phyloP scores from a whole-genome alignment of 768 basidiomycete genomes.

The Mycena galopus region DNA sequence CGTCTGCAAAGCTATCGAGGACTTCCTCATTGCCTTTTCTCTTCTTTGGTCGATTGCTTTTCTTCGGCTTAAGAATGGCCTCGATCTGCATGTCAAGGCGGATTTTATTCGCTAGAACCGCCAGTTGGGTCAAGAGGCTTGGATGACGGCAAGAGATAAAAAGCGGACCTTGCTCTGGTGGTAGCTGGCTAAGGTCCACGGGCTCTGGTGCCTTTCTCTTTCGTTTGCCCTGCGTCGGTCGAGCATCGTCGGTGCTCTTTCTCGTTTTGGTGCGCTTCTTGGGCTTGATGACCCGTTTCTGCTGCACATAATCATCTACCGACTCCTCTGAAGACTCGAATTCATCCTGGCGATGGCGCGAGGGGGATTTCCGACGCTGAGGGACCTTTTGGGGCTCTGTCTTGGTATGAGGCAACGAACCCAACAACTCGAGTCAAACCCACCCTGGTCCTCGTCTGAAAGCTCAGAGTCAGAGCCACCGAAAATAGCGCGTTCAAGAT shows the following conservation, averaged over 20 bases:
- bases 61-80: conserved; percentile 87
- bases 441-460: conserved; percentile 79
- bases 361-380: conserved; percentile 50
- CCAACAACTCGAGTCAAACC: background rate
- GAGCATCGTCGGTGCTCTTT: conserved; percentile 41
- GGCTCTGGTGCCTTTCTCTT: conserved; percentile 74
- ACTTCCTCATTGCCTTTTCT: conserved; percentile 84
- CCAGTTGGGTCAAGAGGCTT: conserved; percentile 6
- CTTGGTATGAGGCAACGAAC: conserved; percentile 13
- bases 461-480: conserved; percentile 89
- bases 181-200: conserved; percentile 75
- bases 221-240: conserved; percentile 58
- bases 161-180: conserved; percentile 80
- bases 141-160: background rate
- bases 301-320: conserved; percentile 66
- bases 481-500: conserved; percentile 81
- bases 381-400: conserved; percentile 58
- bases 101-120: conserved; percentile 73
- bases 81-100: conserved; percentile 89
- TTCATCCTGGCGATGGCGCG: conserved; percentile 66
- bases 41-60: conserved; percentile 75
- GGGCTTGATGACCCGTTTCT: conserved; percentile 48
- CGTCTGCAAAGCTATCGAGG: conserved; percentile 89
- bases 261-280: conserved; percentile 48
- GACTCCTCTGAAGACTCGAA: conserved; percentile 66